Base-by-base conservation (phyloP, 2,329 filamentous ascomycete species). In the Epichloe brachyelytri region DNA sequence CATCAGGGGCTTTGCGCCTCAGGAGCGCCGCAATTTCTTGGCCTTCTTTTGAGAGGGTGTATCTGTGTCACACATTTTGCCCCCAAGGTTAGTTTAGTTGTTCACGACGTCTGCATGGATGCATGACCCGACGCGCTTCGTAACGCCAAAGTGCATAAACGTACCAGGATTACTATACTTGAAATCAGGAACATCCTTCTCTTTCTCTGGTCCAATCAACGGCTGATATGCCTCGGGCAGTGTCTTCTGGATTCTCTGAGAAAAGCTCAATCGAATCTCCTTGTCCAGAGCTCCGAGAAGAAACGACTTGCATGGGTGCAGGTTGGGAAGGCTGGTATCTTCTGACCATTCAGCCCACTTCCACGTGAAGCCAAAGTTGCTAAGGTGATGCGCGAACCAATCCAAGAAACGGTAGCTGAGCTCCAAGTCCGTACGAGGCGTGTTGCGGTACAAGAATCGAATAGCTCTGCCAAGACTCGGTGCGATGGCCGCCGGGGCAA, bases 301-400 rank as follows among this genome's bases (percentile, higher is more conserved):
- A 68, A 98, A 96, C 34, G 91, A 88, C 70, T 96, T 96, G 70
- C 84, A 86, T 1, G 93, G 90, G 64, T 95, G 82, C 36, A 93
- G 71, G 54, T 84, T 74, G 0, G 87, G 79, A 26, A 94, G 76
- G 43, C 81, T 76, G 15, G 95, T 82, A 63, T 97, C 89, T 15
- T 90, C 88, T 46, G 86, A 78, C 93, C 93, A 98, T 70, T 98
- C 93, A 15, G 86, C 84, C 93, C 93, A 98, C 69, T 97, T 97
- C 93, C 93, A 98, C 10, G 93, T 93, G 65, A 97, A 98, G 49
- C 95, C 93, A 64, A 98, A 98, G 71, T 98, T 98, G 71, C 90
- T 96, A 58, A 98, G 72, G 71, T 98, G 93, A 66, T 98, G 93
- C 17, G 91, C 80, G 63, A 98, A 98, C 93, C 93, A 98, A 65